Base-by-base conservation (phyloP, 2,329 filamentous ascomycete genomes). In the Neonectria faginata region DNA sequence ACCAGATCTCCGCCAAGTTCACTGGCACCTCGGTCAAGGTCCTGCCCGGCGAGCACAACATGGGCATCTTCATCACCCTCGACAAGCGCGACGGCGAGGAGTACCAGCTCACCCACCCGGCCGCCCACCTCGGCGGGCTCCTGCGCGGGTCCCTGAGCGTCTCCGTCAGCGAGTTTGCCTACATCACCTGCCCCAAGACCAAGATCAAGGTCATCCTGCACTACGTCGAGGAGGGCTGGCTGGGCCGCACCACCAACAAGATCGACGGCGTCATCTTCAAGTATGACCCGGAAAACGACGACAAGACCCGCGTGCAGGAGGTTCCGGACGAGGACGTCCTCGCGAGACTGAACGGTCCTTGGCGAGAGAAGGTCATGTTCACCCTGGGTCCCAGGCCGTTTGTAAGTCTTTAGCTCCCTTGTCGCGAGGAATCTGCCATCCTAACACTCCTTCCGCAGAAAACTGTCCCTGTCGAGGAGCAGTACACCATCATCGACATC, bases 1-100 rank as follows among this genome's bases (percentile, higher is more conserved):
- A 99, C 76, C 96, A 99, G 82, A 90, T 99, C 74, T 95, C 92
- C 71, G 96, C 96, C 75, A 98, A 97, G 79, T 99, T 99, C 81
- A 98, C 96, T 1, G 96, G 96, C 62, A 97, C 96, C 18, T 95
- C 92, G 72, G 87, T 99, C 79, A 93, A 94, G 76, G 95, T 99
- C 41, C 90, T 91, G 22, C 93, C 96, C 0, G 96, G 96, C 67
- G 90, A 94, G 76, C 93, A 97, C 82, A 99, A 99, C 79, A 85
- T 97, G 70, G 96, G 96, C 69, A 98, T 99, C 73, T 99, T 97
- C 81, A 91, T 99, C 78, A 94, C 89, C 10, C 82, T 98, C 27
- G 89, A 93, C 73, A 91, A 89, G 68, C 86, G 92, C 57, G 89
- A 91, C 72, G 88, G 95, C 75, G 96, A 99, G 81, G 92, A 94